Conservation (phyloP, 2,329 filamentous ascomycete species). For the Madurella fahalii region DNA sequence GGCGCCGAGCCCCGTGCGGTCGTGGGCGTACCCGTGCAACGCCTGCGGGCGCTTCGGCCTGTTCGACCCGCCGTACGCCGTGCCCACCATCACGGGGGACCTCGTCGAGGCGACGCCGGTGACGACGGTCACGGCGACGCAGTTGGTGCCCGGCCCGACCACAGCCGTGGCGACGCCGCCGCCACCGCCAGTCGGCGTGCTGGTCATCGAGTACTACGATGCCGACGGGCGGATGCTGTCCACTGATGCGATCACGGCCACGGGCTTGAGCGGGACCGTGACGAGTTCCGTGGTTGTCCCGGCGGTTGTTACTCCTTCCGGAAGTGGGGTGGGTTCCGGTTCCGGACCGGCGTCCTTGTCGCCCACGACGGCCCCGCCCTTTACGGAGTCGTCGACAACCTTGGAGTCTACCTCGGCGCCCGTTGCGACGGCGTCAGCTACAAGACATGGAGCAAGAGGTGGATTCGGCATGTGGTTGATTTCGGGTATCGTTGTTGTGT, state of each 20-base stretch:
- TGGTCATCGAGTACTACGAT: constrained; percentile 12
- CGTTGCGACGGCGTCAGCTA: not conserved
- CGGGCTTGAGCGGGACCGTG: constrained; percentile 9
- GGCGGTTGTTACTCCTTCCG: not conserved
- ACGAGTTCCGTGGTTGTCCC: not conserved
- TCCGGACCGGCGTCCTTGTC: not conserved
- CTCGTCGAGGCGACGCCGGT: constrained; percentile 23
- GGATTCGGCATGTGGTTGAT: not conserved
- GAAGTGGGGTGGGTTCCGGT: not conserved
- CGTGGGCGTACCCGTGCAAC: constrained; percentile 35
- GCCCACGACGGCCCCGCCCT: no score
- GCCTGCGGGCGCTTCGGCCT: constrained; percentile 36
- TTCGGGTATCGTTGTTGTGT: not conserved
- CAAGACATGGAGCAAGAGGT: not conserved
- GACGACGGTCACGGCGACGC: constrained; percentile 3
- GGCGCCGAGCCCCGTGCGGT: constrained; percentile 29
- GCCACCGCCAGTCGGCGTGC: not conserved
- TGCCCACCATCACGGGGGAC: constrained; percentile 32
- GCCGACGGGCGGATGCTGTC: constrained; percentile 13
- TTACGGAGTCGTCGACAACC: not conserved
- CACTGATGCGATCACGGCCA: constrained; percentile 6
- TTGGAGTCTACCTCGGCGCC: not conserved
- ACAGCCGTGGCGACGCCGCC: constrained; percentile 8
- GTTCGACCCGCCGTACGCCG: constrained; percentile 39
- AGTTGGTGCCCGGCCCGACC: constrained; percentile 11